These are phyloP conservation scores for Suillus tomentosus DNA, from an alignment of 768 basidiomycete genomes.

Conservation along the genomic window DNA sequence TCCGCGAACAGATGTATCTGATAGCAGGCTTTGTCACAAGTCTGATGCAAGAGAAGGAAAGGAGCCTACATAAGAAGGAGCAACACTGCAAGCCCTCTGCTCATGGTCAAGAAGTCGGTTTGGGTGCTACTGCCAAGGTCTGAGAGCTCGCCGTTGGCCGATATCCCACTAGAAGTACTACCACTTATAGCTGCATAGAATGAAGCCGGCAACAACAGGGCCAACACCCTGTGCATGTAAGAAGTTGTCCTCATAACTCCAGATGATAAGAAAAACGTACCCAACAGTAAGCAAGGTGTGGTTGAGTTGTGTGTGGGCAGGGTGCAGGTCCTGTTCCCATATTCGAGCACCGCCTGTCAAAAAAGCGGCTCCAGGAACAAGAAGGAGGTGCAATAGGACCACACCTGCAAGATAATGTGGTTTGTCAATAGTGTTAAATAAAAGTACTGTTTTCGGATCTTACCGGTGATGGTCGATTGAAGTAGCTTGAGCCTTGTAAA, in stretches of 20 bases:
- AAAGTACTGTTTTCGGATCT: neutral
- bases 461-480: constrained; percentile 70
- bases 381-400: constrained; percentile 69
- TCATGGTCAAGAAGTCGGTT: constrained; percentile 55
- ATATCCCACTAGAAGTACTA: constrained; percentile 26
- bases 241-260: neutral
- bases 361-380: constrained; percentile 71
- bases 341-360: constrained; percentile 72
- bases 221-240: constrained; percentile 51
- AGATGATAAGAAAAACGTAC: constrained; percentile 35
- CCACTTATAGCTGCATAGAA: constrained; percentile 63
- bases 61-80: constrained; percentile 57
- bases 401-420: constrained; percentile 46
- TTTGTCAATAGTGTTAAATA: neutral
- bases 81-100: constrained; percentile 64
- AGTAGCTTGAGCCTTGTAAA: constrained; percentile 54
- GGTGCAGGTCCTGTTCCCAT: constrained; percentile 67
- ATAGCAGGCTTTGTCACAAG: constrained; percentile 7
- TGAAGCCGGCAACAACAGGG: constrained; percentile 64
- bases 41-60: neutral
- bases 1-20: constrained; percentile 67
- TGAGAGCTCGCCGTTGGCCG: constrained; percentile 13
- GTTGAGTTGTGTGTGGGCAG: constrained; percentile 65
- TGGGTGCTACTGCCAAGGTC: constrained; percentile 48
- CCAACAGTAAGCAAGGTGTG: constrained; percentile 70